Evolutionary conservation across 495 filamentous ascomycete genomes (phyloP).

Genomic region (Penicillium herquei): DNA sequence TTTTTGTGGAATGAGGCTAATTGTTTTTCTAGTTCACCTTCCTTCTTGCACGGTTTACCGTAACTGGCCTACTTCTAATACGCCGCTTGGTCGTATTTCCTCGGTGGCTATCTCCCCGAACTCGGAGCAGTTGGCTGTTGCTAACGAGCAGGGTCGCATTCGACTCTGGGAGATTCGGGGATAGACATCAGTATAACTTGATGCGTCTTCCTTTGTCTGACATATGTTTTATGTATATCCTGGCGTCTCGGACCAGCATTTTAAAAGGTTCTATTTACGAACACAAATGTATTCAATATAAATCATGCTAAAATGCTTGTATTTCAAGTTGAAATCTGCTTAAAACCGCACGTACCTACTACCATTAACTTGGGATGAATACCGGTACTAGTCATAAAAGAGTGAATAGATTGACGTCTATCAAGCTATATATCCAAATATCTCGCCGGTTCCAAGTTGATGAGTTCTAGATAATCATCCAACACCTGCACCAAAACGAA

Average conservation of each 20-base stretch:
- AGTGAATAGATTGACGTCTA: no score
- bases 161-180: constrained; percentile 80
- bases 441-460: no score
- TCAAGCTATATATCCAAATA: no score
- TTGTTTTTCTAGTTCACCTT: constrained; percentile 63
- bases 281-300: no score
- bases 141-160: constrained; percentile 81
- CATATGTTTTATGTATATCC: constrained; percentile 6
- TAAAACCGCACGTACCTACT: no score
- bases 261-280: neutral
- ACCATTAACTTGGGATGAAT: no score
- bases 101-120: constrained; percentile 72
- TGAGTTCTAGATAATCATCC: no score
- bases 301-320: no score
- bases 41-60: constrained; percentile 89
- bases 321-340: no score
- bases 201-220: neutral
- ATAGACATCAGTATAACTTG: constrained; percentile 8
- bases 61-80: constrained; percentile 93
- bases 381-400: no score
- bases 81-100: constrained; percentile 82
- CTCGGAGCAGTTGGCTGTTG: constrained; percentile 74
- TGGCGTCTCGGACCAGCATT: constrained; percentile 4
- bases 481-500: no score
- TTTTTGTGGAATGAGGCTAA: constrained; percentile 5